Base-by-base conservation (phyloP, 768 basidiomycete genomes). In the Pleurotus giganteus region DNA sequence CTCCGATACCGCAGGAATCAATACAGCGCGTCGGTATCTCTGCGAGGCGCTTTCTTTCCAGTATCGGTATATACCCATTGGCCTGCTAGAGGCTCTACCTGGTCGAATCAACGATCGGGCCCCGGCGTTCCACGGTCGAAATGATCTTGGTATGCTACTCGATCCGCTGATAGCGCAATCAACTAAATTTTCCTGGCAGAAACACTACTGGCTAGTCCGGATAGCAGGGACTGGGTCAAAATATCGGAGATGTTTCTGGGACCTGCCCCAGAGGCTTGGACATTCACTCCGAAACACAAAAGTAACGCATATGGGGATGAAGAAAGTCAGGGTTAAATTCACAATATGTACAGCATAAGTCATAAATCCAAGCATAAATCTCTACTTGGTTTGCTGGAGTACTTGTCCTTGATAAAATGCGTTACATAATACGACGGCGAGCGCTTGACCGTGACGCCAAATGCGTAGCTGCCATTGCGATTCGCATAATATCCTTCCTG, bases 1-100 rank as follows among this genome's bases (percentile, higher is more conserved):
- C 6, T 83, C 90, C 19, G 91, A 94, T 65, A 94, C 91, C 0
- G 79, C 86, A 0, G 97, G 97, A 1, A 81, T 98, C 46, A 95
- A 95, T 71, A 86, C 89, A 8, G 89, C 94, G 0, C 82, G 97
- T 23, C 81, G 97, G 54, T 99, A 95, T 73, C 83, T 98, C 11
- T 95, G 92, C 67, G 97, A 98, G 72, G 87, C 93, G 0, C 77
- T 99, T 2, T 96, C 94, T 0, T 99, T 98, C 79, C 92, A 94
- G 64, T 89, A 96, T 68, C 91, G 97, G 42, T 99, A 99, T 66
- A 75, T 98, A 44, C 97, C 97, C 5, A 87, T 98, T 44, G 97
- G 97, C 0, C 73, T 99, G 5, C 80, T 98, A 17, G 95, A 99
- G 67, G 72, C 65, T 1, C 72, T 94, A 23, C 94, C 96, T 0